Conservation (phyloP, 768 basidiomycete genomes). For the Porpolomopsis calyptriformis region DNA sequence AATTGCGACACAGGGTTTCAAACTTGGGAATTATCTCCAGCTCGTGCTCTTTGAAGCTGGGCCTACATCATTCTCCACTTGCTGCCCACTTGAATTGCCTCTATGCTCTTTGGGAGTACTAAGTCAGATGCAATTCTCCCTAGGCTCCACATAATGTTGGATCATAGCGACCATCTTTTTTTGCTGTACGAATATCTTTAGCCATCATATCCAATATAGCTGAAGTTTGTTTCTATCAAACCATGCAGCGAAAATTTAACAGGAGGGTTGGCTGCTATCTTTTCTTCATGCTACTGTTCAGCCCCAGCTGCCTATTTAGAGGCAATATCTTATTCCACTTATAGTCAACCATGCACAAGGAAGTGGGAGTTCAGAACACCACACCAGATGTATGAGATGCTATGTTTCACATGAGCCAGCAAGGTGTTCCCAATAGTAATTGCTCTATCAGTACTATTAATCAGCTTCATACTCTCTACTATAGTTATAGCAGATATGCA, state of each 20-base stretch:
- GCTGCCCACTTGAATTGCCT: conserved; percentile 50
- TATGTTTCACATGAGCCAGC: too few relatives aligned
- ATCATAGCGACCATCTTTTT: conserved; percentile 74
- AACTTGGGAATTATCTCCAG: conserved; percentile 94
- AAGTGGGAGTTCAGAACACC: too few relatives aligned
- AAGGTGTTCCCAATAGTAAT: too few relatives aligned
- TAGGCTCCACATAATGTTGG: not conserved
- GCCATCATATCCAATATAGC: conserved; percentile 62
- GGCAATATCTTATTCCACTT: too few relatives aligned
- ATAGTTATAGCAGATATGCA: too few relatives aligned
- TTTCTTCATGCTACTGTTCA: conserved; percentile 75
- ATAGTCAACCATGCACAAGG: too few relatives aligned
- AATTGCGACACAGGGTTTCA: conserved; percentile 84
- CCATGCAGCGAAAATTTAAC: conserved; percentile 72
- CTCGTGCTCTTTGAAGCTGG: conserved; percentile 91
- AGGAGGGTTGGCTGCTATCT: conserved; percentile 89
- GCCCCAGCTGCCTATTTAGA: too few relatives aligned
- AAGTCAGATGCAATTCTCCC: not conserved
- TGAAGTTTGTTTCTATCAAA: conserved; percentile 76
- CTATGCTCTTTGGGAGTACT: conserved; percentile 32
- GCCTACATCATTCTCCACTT: conserved; percentile 80
- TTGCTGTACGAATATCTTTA: conserved; percentile 73
- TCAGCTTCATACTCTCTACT: too few relatives aligned
- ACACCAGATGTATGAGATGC: too few relatives aligned
- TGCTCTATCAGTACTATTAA: too few relatives aligned